Percentiles rank a stretch among this genome's conserved stretches.
phyloP scores from a whole-genome alignment of 2,329 filamentous ascomycete species.

The Fusarium domesticum region DNA sequence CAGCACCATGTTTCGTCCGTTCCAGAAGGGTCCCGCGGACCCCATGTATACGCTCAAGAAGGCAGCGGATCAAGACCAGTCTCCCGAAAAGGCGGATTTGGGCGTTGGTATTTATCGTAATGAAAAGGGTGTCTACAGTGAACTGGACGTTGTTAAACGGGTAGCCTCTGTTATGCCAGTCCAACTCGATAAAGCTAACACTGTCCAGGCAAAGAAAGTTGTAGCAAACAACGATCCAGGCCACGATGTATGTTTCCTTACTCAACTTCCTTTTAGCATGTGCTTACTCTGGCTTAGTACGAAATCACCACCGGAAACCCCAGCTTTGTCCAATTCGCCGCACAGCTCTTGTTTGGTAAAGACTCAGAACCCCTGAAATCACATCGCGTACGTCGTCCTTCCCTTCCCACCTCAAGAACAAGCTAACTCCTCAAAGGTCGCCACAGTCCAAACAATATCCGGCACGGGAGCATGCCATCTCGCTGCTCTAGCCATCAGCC shows the following conservation, averaged over 20 bases:
- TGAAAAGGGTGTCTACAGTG: conserved; percentile 32
- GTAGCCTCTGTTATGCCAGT: neutral
- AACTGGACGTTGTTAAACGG: conserved; percentile 27
- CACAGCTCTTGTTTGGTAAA: conserved; percentile 32
- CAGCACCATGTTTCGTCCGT: conserved; percentile 24
- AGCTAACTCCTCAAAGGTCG: conserved; percentile 18
- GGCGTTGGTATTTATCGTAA: conserved; percentile 38
- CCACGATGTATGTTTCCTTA: conserved; percentile 26
- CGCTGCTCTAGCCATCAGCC: conserved; percentile 32
- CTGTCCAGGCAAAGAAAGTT: conserved; percentile 22
- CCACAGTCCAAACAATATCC: conserved; percentile 38
- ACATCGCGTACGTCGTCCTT: conserved; percentile 2
- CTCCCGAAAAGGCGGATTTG: conserved; percentile 34
- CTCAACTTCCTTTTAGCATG: neutral
- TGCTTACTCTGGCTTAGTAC: conserved; percentile 24
- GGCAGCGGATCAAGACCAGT: conserved; percentile 29
- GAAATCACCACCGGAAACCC: conserved; percentile 34
- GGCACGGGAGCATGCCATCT: conserved; percentile 38
- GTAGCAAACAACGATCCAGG: conserved; percentile 19
- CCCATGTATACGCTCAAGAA: conserved; percentile 35
- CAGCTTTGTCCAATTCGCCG: conserved; percentile 30
- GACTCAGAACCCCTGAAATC: conserved; percentile 4
- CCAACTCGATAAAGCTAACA: neutral
- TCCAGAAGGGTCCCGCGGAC: conserved; percentile 29
- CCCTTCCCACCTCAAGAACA: neutral